Evolutionary conservation across 495 filamentous ascomycete species (phyloP).

Genomic region (Penicillium bialowiezense): DNA sequence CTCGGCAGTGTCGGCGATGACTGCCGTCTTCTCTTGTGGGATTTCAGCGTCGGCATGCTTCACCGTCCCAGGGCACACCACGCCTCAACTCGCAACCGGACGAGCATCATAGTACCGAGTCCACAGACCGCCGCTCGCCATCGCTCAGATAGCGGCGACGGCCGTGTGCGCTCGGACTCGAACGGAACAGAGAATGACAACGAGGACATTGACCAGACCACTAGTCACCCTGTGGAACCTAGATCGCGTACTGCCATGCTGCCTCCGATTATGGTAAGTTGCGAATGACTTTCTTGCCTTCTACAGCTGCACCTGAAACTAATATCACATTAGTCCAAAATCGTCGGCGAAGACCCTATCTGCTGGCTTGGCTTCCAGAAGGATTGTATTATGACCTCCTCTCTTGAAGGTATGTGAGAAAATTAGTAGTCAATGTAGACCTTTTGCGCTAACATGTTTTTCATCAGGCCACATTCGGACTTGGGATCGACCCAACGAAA

Average conservation of each 20-base stretch:
- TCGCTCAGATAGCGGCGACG: constrained; percentile 63
- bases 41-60: constrained; percentile 96
- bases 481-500: constrained; percentile 76
- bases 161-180: constrained; percentile 60
- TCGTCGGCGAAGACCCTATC: constrained; percentile 79
- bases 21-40: constrained; percentile 86
- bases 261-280: constrained; percentile 84
- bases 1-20: constrained; percentile 97
- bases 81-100: constrained; percentile 35
- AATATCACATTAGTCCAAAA: constrained; percentile 61
- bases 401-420: constrained; percentile 66
- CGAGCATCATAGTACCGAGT: constrained; percentile 39
- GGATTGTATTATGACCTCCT: constrained; percentile 88
- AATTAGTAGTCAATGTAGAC: background rate
- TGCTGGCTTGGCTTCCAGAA: constrained; percentile 90
- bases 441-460: background rate
- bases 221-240: constrained; percentile 76
- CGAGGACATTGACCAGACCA: constrained; percentile 45
- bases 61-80: constrained; percentile 74
- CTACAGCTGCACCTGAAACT: background rate
- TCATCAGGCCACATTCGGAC: constrained; percentile 77
- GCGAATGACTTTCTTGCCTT: background rate
- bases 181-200: constrained; percentile 56
- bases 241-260: constrained; percentile 76
- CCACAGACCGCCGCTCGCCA: constrained; percentile 68